Conservation (phyloP, 495 filamentous ascomycete species). For the Penicillium canescens region DNA sequence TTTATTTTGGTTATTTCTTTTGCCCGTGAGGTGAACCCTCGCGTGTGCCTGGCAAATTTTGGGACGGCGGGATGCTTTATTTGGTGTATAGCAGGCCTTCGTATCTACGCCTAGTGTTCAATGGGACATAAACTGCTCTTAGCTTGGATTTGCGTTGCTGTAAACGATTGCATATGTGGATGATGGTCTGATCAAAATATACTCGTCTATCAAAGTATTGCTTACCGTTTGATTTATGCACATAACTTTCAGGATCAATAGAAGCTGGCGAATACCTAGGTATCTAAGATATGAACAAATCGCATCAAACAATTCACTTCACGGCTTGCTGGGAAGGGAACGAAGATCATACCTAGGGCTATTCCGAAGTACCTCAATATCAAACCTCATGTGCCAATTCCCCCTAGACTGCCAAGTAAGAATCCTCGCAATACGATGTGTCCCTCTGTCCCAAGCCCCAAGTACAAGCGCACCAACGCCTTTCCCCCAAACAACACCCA, state of each 20-base stretch:
- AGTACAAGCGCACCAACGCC: background rate
- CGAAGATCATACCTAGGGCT: too few species aligned
- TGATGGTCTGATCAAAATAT: too few species aligned
- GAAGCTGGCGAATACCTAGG: too few species aligned
- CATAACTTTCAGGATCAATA: too few species aligned
- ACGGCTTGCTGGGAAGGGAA: background rate
- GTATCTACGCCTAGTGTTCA: slow-evolving; percentile 9
- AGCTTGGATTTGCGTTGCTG: background rate
- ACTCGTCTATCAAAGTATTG: too few species aligned
- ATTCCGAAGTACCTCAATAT: background rate
- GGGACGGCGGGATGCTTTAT: slow-evolving; percentile 6
- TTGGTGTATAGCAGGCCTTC: slow-evolving; percentile 20
- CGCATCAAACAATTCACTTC: too few species aligned
- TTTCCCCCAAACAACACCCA: background rate
- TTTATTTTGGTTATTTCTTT: slow-evolving; percentile 11
- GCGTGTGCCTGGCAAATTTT: background rate
- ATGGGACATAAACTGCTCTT: slow-evolving; percentile 9
- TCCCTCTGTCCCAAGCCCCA: background rate
- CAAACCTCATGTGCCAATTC: background rate
- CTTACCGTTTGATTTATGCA: background rate
- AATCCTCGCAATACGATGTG: background rate
- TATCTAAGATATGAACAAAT: too few species aligned
- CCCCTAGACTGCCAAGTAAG: background rate
- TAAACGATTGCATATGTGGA: background rate
- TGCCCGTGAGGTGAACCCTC: background rate